Conservation (phyloP, 2,329 filamentous ascomycete genomes). For the Monosporascus sp. region DNA sequence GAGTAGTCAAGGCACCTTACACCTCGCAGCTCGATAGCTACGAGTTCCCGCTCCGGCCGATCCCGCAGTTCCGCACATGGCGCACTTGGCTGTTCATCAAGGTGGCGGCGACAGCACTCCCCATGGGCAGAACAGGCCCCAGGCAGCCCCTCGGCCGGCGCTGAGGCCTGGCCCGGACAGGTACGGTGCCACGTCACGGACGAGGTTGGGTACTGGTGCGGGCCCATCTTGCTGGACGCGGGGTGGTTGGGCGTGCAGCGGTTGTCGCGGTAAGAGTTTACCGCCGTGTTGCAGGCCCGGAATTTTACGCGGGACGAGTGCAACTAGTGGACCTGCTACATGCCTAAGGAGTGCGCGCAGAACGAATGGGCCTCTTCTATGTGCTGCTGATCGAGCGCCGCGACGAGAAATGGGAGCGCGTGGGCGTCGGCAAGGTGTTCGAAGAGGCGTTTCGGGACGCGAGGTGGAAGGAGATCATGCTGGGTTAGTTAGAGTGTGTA, state of each 20-base stretch:
- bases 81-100: slow-evolving; percentile 14
- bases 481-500: not conserved
- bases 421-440: slow-evolving; percentile 30
- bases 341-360: slow-evolving; percentile 26
- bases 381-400: slow-evolving; percentile 25
- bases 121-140: no score
- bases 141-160: no score
- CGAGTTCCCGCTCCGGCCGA: slow-evolving; percentile 16
- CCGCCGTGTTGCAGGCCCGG: slow-evolving; percentile 30
- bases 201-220: slow-evolving; percentile 26
- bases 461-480: slow-evolving; percentile 21
- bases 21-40: slow-evolving; percentile 5
- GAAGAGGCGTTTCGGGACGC: slow-evolving; percentile 20
- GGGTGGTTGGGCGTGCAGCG: slow-evolving; percentile 12
- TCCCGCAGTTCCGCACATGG: slow-evolving; percentile 29
- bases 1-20: slow-evolving; percentile 5
- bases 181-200: slow-evolving; percentile 23
- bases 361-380: slow-evolving; percentile 29
- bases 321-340: slow-evolving; percentile 29
- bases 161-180: slow-evolving; percentile 5
- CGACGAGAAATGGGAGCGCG: slow-evolving; percentile 16
- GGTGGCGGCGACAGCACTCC: not conserved
- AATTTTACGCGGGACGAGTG: slow-evolving; percentile 26
- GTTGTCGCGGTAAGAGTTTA: slow-evolving; percentile 15
- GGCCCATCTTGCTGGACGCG: slow-evolving; percentile 21